Conservation (phyloP, 2,329 filamentous ascomycete species). For the Verticillium klebahnii region DNA sequence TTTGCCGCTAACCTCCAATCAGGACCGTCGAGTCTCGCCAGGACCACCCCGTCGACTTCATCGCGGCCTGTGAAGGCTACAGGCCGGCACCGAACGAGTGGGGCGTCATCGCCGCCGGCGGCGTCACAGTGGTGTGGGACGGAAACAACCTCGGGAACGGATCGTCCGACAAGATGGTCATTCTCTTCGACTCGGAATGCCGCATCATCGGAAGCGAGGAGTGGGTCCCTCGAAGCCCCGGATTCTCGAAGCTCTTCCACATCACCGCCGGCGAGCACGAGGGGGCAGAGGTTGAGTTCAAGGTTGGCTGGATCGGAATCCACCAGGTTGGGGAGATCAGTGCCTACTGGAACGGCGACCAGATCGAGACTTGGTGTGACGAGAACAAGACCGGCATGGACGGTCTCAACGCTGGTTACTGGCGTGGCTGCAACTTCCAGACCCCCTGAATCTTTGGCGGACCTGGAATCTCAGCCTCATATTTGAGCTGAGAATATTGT, state of each 20-base stretch:
- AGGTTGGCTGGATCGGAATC: background rate
- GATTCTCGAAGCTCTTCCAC: background rate
- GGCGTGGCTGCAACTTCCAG: constrained; percentile 14
- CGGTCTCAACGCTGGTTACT: background rate
- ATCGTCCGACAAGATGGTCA: background rate
- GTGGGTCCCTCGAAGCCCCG: background rate
- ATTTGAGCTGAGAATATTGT: too few species aligned
- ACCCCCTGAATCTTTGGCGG: background rate
- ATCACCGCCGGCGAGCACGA: background rate
- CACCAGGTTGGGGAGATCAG: background rate
- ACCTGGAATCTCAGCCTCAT: too few species aligned
- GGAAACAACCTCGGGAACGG: background rate
- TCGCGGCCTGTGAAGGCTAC: background rate
- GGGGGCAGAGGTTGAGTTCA: background rate
- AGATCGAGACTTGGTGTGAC: background rate
- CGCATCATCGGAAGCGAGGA: background rate
- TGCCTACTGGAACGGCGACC: background rate
- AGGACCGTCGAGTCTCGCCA: background rate
- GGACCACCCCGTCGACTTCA: background rate
- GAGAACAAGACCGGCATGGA: background rate
- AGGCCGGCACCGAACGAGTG: background rate
- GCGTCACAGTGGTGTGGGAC: background rate
- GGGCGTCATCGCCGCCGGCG: background rate
- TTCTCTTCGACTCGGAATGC: background rate
- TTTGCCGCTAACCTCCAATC: background rate